phyloP scores from a whole-genome alignment of 345 rosid genomes.

The Erodium maritimum region DNA sequence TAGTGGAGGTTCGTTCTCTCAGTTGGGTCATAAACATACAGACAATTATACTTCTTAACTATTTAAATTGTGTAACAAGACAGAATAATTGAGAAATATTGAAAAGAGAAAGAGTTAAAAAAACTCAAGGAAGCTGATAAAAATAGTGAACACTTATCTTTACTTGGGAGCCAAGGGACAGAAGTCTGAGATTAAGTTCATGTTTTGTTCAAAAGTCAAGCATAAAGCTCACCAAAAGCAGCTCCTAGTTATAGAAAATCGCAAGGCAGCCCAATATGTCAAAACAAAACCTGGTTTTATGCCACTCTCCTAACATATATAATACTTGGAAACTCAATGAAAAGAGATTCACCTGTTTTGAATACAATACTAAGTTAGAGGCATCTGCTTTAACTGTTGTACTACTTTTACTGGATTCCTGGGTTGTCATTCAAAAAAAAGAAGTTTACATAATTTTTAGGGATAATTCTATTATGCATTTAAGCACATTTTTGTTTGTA shows the following conservation, averaged over 20 bases:
- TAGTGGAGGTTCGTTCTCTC: no score
- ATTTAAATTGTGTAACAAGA: no score
- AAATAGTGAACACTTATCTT: no score
- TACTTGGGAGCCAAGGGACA: no score
- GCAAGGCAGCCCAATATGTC: background rate
- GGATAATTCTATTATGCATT: background rate
- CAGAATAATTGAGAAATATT: no score
- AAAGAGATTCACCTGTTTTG: background rate
- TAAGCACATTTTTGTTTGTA: background rate
- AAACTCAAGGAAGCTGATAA: no score
- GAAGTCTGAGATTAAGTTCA: background rate
- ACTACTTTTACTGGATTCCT: constrained; percentile 15
- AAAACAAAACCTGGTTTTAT: constrained; percentile 1
- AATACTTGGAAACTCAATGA: constrained; percentile 2
- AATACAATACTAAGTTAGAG: background rate
- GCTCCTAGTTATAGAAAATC: background rate
- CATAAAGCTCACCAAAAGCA: background rate
- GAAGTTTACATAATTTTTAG: no score
- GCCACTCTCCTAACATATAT: background rate
- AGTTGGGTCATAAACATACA: no score
- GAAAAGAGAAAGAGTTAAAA: no score
- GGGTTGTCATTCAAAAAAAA: constrained; percentile 7
- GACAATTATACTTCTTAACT: no score
- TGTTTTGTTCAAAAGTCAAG: no score
- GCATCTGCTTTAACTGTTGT: constrained; percentile 8